A percentile compares a stretch with the other conserved stretches of the same genome.
Evolutionary conservation across 345 rosid species (phyloP).

Genomic region (Erucastrum elatum): DNA sequence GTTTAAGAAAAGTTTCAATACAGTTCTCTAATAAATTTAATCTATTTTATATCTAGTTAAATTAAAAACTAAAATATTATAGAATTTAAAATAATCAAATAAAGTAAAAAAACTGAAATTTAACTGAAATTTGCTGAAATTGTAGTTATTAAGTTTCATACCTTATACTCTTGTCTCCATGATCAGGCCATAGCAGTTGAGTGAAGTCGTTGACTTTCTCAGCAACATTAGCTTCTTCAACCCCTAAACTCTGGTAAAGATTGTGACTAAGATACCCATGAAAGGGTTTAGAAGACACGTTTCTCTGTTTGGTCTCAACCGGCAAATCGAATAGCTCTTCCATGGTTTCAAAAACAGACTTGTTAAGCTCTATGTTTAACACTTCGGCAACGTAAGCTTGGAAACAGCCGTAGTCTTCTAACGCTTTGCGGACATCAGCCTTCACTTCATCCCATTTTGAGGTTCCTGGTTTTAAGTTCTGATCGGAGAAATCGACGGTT

Average conservation of each 20-base stretch:
- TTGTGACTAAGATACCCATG: slow-evolving; percentile 26
- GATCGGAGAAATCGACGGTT: slow-evolving; percentile 17
- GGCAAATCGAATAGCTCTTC: slow-evolving; percentile 33
- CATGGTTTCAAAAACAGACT: slow-evolving; percentile 24
- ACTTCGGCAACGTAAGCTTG: slow-evolving; percentile 28
- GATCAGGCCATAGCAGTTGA: slow-evolving; percentile 27
- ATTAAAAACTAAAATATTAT: no score
- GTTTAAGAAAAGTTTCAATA: no score
- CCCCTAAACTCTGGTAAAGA: slow-evolving; percentile 36
- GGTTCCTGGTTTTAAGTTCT: slow-evolving; percentile 32
- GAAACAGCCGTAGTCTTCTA: slow-evolving; percentile 37
- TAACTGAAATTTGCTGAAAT: no score
- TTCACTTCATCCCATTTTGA: slow-evolving; percentile 30
- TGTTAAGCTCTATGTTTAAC: slow-evolving; percentile 21
- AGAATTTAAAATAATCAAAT: no score
- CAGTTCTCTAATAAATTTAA: no score
- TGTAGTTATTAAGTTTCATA: neutral
- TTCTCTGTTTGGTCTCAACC: slow-evolving; percentile 31
- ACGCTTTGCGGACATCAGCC: slow-evolving; percentile 30
- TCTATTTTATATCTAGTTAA: no score
- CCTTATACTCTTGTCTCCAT: slow-evolving; percentile 33
- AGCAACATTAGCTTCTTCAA: slow-evolving; percentile 18
- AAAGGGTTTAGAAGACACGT: slow-evolving; percentile 23
- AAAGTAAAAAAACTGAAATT: no score
- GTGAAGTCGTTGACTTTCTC: slow-evolving; percentile 33